A percentile compares a stretch with the other conserved stretches of the same genome.
These are phyloP conservation scores for Parastagonospora avenae DNA, from an alignment of 2,329 filamentous ascomycete species.

Conservation along the genomic window DNA sequence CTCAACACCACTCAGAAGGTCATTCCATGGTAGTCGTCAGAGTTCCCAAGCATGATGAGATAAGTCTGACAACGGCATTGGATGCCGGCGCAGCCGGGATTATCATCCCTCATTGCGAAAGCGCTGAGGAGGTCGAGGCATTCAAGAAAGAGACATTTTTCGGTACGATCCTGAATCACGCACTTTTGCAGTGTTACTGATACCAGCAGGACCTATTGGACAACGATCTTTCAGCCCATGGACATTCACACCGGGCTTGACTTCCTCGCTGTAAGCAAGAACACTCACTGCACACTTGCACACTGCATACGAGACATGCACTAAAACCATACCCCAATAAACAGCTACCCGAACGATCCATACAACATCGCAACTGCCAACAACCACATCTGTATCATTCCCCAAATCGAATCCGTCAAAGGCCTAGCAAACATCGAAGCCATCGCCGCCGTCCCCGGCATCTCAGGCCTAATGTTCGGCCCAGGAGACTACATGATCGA, in stretches of 20 bases:
- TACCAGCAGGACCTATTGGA: constrained; percentile 17
- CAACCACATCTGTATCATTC: constrained; percentile 32
- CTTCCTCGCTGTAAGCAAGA: constrained; percentile 11
- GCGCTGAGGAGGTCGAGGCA: constrained; percentile 28
- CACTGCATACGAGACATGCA: too few relatives aligned
- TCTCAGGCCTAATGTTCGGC: constrained; percentile 32
- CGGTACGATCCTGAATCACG: constrained; percentile 2
- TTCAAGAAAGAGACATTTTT: constrained; percentile 32
- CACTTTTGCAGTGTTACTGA: background rate
- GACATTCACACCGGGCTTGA: constrained; percentile 28
- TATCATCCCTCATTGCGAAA: constrained; percentile 29
- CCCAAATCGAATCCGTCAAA: constrained; percentile 32
- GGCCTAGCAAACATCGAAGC: constrained; percentile 32
- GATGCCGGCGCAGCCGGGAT: constrained; percentile 32
- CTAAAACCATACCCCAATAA: too few relatives aligned
- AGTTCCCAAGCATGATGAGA: constrained; percentile 30
- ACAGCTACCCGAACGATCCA: constrained; percentile 27
- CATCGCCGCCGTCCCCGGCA: constrained; percentile 32
- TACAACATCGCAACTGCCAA: constrained; percentile 31
- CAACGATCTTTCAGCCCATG: constrained; percentile 34
- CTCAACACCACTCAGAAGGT: constrained; percentile 33
- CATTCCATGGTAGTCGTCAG: constrained; percentile 28
- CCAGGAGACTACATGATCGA: constrained; percentile 33
- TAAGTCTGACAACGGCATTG: constrained; percentile 28
- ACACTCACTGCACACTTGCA: background rate